phyloP scores from a whole-genome alignment of 345 rosid genomes.

The Corymbia maculata region DNA sequence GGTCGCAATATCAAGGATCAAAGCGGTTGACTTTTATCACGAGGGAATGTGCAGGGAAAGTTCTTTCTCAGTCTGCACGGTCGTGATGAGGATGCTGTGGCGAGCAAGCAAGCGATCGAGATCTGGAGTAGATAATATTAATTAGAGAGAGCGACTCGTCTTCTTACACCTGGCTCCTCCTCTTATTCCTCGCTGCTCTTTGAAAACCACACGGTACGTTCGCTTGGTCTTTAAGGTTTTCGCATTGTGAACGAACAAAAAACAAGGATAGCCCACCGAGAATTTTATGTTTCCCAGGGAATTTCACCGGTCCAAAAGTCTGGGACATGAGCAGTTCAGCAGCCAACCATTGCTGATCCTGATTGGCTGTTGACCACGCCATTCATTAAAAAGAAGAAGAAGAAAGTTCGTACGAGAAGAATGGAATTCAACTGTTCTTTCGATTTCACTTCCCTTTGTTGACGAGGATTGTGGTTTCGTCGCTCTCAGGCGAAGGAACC shows the following conservation, averaged over 20 bases:
- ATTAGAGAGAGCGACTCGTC: neutral
- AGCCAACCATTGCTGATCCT: conserved; percentile 92
- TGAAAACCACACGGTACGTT: neutral
- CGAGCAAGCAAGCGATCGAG: neutral
- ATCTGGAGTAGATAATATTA: neutral
- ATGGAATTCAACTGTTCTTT: neutral
- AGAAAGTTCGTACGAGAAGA: neutral
- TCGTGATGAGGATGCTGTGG: neutral
- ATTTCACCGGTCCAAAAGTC: conserved; percentile 45
- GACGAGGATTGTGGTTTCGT: too few relatives aligned
- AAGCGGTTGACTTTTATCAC: neutral
- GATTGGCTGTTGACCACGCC: conserved; percentile 21
- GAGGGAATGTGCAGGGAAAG: neutral
- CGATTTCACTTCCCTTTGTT: neutral
- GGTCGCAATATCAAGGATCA: neutral
- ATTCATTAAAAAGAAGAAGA: neutral
- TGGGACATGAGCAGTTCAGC: conserved; percentile 65
- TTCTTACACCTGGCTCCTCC: neutral
- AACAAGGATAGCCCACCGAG: neutral
- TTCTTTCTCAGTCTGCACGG: neutral
- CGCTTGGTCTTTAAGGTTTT: neutral
- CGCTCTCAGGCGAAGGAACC: neutral
- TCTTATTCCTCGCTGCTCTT: neutral
- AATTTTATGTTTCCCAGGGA: neutral
- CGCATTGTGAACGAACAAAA: neutral